Percentiles rank a stretch among this genome's conserved stretches.
Conservation (phyloP, 208 protist species). For the Acanthamoeba triangularis region DNA sequence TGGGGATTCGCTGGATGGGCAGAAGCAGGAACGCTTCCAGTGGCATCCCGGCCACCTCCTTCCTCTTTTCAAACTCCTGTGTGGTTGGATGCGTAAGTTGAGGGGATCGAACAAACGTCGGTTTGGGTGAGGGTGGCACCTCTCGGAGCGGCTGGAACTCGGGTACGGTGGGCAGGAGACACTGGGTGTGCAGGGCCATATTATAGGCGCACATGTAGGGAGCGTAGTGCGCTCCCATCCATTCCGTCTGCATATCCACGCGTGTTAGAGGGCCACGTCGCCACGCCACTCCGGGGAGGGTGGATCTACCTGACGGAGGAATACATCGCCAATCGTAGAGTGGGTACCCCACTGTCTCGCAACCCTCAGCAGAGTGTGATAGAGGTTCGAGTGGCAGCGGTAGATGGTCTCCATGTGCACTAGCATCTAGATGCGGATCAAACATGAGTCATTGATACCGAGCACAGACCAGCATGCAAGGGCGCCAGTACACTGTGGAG, state of each 20-base stretch:
- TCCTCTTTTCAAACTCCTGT: not conserved
- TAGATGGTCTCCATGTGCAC: not conserved
- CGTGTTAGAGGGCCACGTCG: not conserved
- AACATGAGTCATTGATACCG: too few relatives aligned
- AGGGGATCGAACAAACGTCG: not conserved
- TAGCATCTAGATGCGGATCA: not conserved
- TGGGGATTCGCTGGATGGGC: not conserved
- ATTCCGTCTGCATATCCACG: not conserved
- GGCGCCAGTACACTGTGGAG: not conserved
- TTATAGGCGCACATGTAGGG: not conserved
- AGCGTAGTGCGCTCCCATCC: not conserved
- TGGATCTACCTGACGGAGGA: not conserved
- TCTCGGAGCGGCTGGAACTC: not conserved
- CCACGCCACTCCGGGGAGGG: not conserved
- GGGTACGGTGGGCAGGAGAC: not conserved
- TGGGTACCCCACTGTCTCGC: not conserved
- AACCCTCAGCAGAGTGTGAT: not conserved
- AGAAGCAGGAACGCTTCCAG: not conserved
- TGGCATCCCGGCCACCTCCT: not conserved
- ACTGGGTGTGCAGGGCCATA: not conserved
- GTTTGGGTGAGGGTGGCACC: not conserved
- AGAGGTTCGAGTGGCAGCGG: not conserved
- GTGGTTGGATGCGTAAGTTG: not conserved
- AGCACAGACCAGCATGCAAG: too few relatives aligned
- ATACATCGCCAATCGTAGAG: not conserved